Conservation (phyloP, 495 filamentous ascomycete genomes). For the Aspergillus leporis region DNA sequence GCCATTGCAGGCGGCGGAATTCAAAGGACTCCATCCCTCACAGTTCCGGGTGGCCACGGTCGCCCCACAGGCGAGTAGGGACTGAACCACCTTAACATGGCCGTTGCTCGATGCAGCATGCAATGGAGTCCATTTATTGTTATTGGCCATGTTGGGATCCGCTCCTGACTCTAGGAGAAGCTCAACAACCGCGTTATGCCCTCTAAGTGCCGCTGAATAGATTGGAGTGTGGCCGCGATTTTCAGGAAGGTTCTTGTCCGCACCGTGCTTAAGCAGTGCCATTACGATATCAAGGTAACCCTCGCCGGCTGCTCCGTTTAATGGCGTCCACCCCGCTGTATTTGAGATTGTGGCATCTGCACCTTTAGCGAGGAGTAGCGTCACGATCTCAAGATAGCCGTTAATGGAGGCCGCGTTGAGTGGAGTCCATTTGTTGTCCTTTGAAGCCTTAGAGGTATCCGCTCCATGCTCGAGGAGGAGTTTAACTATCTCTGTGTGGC, state of each 20-base stretch:
- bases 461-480: no score
- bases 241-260: not conserved
- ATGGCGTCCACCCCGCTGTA: constrained; percentile 10
- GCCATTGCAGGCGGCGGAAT: constrained; percentile 21
- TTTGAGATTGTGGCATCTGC: constrained; percentile 15
- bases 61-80: constrained; percentile 12
- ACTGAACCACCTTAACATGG: constrained; percentile 3
- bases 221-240: constrained; percentile 13
- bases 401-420: not conserved
- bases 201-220: constrained; percentile 14
- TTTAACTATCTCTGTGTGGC: no score
- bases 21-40: constrained; percentile 12
- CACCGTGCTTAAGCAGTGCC: constrained; percentile 9
- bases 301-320: constrained; percentile 12
- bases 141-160: constrained; percentile 7
- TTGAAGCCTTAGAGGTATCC: no score
- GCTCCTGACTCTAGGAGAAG: constrained; percentile 10
- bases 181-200: constrained; percentile 15
- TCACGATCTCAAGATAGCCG: constrained; percentile 6
- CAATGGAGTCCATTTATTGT: constrained; percentile 16
- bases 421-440: no score
- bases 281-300: constrained; percentile 4
- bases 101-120: constrained; percentile 16
- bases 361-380: constrained; percentile 10
- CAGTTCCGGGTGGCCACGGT: constrained; percentile 2